Conservation (phyloP, 805 yeast species). For the Cyberlindnera mycetangii region DNA sequence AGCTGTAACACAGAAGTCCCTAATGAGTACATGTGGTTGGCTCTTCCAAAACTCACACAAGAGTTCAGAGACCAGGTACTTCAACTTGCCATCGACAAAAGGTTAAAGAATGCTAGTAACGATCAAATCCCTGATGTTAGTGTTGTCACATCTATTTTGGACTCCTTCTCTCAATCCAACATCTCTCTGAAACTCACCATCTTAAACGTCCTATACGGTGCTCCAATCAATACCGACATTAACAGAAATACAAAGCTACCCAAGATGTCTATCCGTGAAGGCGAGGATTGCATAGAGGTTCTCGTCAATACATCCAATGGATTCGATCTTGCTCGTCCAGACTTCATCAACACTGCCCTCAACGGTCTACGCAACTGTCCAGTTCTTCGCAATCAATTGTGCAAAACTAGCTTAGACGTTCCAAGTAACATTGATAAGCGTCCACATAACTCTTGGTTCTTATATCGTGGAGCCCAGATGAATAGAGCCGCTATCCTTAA, state of each 20-base stretch:
- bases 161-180: neutral
- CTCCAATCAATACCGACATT: neutral
- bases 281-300: neutral
- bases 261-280: constrained; percentile 6
- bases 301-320: constrained; percentile 10
- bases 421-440: constrained; percentile 3
- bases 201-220: neutral
- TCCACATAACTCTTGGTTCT: constrained; percentile 11
- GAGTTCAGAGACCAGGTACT: neutral
- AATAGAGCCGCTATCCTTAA: constrained; percentile 3
- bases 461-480: constrained; percentile 11
- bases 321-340: neutral
- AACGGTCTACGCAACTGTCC: constrained; percentile 2
- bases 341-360: neutral
- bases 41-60: neutral
- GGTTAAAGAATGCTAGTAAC: neutral
- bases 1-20: neutral
- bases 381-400: constrained; percentile 7
- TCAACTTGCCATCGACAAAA: neutral
- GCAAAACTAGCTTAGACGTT: constrained; percentile 1
- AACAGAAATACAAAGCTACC: neutral
- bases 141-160: neutral
- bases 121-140: constrained; percentile 1
- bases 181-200: neutral
- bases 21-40: constrained; percentile 1